These are phyloP conservation scores for Dictyostelium brefeldianum DNA, from an alignment of 78 protist species.

Conservation along the genomic window DNA sequence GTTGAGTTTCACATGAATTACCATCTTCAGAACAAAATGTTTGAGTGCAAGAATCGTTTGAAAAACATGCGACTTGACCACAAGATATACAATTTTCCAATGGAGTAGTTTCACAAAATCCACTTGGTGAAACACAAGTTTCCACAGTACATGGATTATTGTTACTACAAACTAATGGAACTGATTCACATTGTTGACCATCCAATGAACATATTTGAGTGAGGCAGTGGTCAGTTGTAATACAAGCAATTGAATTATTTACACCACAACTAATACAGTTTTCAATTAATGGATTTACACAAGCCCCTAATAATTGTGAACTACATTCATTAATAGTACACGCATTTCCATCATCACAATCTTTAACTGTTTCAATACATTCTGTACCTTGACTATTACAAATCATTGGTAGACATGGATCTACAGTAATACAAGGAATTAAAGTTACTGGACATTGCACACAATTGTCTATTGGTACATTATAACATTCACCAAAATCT, in stretches of 20 bases:
- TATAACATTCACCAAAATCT: not conserved
- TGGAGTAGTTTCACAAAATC: not conserved
- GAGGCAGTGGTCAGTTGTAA: too few species aligned
- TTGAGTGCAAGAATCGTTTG: not conserved
- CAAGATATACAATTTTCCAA: not conserved
- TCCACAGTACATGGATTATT: not conserved
- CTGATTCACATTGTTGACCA: not conserved
- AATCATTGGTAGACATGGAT: not conserved
- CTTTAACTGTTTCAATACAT: not conserved
- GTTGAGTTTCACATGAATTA: not conserved
- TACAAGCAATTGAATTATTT: too few species aligned
- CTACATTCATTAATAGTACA: not conserved
- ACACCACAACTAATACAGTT: too few species aligned
- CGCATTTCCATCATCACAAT: not conserved
- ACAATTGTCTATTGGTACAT: not conserved
- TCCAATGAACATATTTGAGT: not conserved
- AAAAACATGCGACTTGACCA: not conserved
- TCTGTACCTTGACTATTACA: not conserved
- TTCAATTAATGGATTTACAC: too few species aligned
- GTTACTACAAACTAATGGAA: not conserved
- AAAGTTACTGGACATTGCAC: too few species aligned
- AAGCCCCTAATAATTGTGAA: too few species aligned
- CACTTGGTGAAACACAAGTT: not conserved
- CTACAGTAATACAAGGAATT: not conserved
- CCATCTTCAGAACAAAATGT: not conserved